Evolutionary conservation across 805 yeast genomes (phyloP).

Genomic region (Maudiozyma serrabonitensis): DNA sequence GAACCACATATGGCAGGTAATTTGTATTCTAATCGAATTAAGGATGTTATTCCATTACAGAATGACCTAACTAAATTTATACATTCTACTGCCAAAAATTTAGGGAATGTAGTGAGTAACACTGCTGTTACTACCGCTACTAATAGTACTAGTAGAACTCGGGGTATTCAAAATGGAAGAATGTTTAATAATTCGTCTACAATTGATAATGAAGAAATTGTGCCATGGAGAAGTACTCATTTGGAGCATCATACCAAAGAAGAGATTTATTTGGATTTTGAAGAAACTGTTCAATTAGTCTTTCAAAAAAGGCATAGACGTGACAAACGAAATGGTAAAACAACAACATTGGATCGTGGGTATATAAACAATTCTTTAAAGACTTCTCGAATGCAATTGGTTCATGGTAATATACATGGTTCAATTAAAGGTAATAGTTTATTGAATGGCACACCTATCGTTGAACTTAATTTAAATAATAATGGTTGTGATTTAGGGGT

Average conservation of each 20-base stretch:
- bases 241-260: slow-evolving; percentile 67
- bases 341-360: not conserved
- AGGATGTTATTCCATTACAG: slow-evolving; percentile 55
- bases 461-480: slow-evolving; percentile 45
- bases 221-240: slow-evolving; percentile 67
- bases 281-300: slow-evolving; percentile 53
- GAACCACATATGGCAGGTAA: slow-evolving; percentile 59
- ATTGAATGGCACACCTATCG: slow-evolving; percentile 67
- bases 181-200: not conserved
- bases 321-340: not conserved
- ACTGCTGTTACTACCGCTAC: not conserved
- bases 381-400: slow-evolving; percentile 4
- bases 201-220: slow-evolving; percentile 6
- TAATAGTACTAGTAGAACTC: not conserved
- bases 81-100: slow-evolving; percentile 28
- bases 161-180: not conserved
- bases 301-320: slow-evolving; percentile 20
- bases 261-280: slow-evolving; percentile 77
- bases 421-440: slow-evolving; percentile 51
- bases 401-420: slow-evolving; percentile 46
- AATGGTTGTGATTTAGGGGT: slow-evolving; percentile 40
- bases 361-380: not conserved
- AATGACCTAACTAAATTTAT: slow-evolving; percentile 28
- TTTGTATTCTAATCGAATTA: slow-evolving; percentile 43
- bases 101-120: slow-evolving; percentile 5